Percentiles rank a stretch among this genome's conserved stretches.
Conservation (phyloP, 306 rosid species). For the Cicer pinnatifidum region DNA sequence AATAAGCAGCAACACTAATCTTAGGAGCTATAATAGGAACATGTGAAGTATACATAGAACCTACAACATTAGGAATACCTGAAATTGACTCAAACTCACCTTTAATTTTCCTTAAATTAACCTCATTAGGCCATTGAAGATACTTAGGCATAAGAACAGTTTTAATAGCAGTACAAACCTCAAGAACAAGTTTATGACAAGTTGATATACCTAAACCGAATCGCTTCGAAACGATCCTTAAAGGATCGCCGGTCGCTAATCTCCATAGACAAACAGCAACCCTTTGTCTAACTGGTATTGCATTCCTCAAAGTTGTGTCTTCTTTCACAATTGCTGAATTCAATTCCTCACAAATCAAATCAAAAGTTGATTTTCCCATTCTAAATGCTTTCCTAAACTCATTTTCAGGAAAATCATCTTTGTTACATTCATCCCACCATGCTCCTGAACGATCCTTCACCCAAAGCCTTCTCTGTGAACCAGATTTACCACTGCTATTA, state of each 20-base stretch:
- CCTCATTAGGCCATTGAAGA: conserved; percentile 83
- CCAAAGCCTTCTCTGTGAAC: conserved; percentile 76
- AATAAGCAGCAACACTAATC: conserved; percentile 83
- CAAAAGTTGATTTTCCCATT: conserved; percentile 82
- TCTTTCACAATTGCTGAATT: conserved; percentile 85
- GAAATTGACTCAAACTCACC: conserved; percentile 68
- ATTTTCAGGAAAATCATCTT: conserved; percentile 76
- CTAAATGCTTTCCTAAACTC: conserved; percentile 85
- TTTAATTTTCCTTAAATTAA: conserved; percentile 52
- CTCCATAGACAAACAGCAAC: conserved; percentile 96
- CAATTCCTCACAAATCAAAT: conserved; percentile 79
- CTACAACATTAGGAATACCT: conserved; percentile 84
- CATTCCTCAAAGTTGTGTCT: conserved; percentile 76
- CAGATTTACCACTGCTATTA: conserved; percentile 27
- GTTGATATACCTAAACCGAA: conserved; percentile 95
- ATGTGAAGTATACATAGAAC: conserved; percentile 92
- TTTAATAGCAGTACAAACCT: conserved; percentile 85
- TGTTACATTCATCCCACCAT: conserved; percentile 97
- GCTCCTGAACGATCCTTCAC: conserved; percentile 93
- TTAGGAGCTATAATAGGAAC: conserved; percentile 95
- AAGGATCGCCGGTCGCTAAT: conserved; percentile 93
- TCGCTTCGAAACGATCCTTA: conserved; percentile 74
- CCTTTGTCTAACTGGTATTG: conserved; percentile 86
- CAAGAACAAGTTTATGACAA: conserved; percentile 88
- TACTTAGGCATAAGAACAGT: conserved; percentile 85